Conservation (phyloP, 305 asterid genomes). For the Fraxinus paxiana region DNA sequence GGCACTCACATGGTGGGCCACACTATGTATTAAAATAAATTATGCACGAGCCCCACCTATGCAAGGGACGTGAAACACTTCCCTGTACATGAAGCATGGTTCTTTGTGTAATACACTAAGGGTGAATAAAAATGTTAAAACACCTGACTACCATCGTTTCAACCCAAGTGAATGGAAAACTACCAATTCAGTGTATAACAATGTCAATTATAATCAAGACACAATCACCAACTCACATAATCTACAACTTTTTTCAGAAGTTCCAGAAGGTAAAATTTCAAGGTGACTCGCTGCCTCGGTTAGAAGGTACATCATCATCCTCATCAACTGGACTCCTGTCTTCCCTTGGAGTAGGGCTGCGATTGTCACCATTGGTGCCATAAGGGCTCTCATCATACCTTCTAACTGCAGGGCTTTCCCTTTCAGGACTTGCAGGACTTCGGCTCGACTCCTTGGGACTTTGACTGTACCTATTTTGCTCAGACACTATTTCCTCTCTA, state of each 20-base stretch:
- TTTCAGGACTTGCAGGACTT: conserved; percentile 42
- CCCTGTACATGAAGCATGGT: too few species aligned
- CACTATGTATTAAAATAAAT: too few species aligned
- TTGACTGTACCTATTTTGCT: background rate
- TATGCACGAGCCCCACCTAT: too few species aligned
- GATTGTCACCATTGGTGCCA: conserved; percentile 50
- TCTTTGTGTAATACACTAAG: background rate
- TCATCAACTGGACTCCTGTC: conserved; percentile 62
- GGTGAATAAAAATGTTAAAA: background rate
- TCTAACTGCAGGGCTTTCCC: conserved; percentile 34
- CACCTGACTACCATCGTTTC: background rate
- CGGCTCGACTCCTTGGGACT: conserved; percentile 48
- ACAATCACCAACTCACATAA: background rate
- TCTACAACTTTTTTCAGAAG: background rate
- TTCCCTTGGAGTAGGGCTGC: conserved; percentile 58
- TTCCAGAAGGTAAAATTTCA: conserved; percentile 16
- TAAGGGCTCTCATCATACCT: conserved; percentile 61
- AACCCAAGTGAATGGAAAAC: background rate
- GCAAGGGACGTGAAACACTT: too few species aligned
- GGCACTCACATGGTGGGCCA: too few species aligned
- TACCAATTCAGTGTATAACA: background rate
- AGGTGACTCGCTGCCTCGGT: conserved; percentile 56
- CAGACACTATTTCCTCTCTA: background rate
- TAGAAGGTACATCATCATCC: conserved; percentile 44
- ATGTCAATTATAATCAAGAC: background rate